Percentiles rank a stretch among this genome's conserved stretches.
Evolutionary conservation across 345 rosid genomes (phyloP).

Genomic region (Ceriops decandra): DNA sequence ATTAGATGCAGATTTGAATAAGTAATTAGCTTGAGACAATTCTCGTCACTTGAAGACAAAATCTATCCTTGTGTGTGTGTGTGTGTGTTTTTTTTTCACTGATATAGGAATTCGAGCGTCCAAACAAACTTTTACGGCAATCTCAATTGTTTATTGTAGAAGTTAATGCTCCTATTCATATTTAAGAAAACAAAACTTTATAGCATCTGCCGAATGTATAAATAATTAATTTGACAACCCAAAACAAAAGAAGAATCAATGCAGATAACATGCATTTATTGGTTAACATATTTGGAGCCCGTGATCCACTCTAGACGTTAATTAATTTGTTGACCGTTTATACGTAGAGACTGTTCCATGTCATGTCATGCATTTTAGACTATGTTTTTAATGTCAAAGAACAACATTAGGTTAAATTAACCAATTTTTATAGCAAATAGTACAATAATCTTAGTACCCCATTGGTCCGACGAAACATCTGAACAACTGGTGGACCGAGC

Average conservation of each 20-base stretch:
- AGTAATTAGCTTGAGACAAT: slow-evolving; percentile 8
- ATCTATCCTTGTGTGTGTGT: no score
- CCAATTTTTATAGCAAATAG: no score
- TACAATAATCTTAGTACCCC: no score
- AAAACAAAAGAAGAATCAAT: background rate
- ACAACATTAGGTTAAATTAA: no score
- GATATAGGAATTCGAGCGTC: background rate
- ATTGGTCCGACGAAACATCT: no score
- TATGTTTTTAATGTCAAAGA: background rate
- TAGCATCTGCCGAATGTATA: background rate
- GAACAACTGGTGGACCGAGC: no score
- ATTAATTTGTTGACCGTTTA: slow-evolving; percentile 3
- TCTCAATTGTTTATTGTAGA: background rate
- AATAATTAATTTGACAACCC: background rate
- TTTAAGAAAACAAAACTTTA: background rate
- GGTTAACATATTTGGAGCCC: slow-evolving; percentile 15
- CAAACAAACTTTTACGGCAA: slow-evolving; percentile 9
- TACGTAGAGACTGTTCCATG: background rate
- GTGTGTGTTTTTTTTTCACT: no score
- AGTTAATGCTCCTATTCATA: background rate
- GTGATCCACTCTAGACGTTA: slow-evolving; percentile 17
- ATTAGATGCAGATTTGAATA: background rate
- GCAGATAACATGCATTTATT: background rate
- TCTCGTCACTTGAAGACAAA: background rate
- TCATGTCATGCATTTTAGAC: background rate